Conservation (phyloP, 1,284 basidiomycete genomes). For the Leccinum huronense region DNA sequence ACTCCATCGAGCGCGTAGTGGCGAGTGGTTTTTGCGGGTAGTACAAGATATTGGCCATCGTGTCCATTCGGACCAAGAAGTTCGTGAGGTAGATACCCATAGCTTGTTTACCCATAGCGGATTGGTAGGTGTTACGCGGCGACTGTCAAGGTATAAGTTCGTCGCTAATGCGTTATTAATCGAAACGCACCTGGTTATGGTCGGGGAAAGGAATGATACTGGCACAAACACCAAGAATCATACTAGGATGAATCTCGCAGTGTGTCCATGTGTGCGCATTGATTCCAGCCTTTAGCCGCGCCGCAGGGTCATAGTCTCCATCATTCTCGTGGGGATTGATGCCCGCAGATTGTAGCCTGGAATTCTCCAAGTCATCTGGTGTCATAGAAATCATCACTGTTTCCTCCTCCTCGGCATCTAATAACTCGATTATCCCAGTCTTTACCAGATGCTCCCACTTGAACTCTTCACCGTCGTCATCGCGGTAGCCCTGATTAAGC, state of each 20-base stretch:
- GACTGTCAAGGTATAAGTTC: constrained; percentile 54
- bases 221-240: constrained; percentile 98
- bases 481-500: constrained; percentile 53
- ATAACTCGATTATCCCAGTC: constrained; percentile 87
- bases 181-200: constrained; percentile 84
- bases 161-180: constrained; percentile 6
- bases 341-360: constrained; percentile 65
- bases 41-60: constrained; percentile 98
- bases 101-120: constrained; percentile 99
- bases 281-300: constrained; percentile 79
- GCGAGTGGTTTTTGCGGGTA: constrained; percentile 99
- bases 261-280: constrained; percentile 95
- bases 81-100: constrained; percentile 99
- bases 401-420: constrained; percentile 99
- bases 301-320: constrained; percentile 80
- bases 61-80: constrained; percentile 96
- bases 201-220: constrained; percentile 99
- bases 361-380: constrained; percentile 89
- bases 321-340: constrained; percentile 61
- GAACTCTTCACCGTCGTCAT: constrained; percentile 61
- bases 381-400: constrained; percentile 99
- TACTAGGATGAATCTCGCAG: constrained; percentile 98
- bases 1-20: constrained; percentile 98
- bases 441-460: constrained; percentile 88
- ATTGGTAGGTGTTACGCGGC: constrained; percentile 99